These are phyloP conservation scores for Suillus weaverae DNA, from an alignment of 768 basidiomycete species.

Conservation along the genomic window DNA sequence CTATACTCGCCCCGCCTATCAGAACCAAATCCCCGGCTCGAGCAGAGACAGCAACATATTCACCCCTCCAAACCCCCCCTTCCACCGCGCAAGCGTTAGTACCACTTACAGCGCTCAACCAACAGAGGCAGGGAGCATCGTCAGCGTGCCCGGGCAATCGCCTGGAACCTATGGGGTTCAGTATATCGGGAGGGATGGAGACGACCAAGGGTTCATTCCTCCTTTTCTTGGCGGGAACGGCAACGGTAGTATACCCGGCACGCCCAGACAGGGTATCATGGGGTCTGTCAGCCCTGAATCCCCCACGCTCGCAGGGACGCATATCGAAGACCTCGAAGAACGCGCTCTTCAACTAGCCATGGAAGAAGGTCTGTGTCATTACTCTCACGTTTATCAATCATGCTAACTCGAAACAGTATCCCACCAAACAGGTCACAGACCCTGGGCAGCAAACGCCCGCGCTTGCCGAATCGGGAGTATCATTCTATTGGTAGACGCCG, in stretches of 20 bases:
- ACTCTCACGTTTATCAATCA: not conserved
- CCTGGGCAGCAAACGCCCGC: constrained; percentile 77
- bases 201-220: constrained; percentile 44
- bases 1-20: constrained; percentile 19
- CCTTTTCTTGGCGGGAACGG: constrained; percentile 13
- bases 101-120: constrained; percentile 23
- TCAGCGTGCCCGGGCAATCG: constrained; percentile 22
- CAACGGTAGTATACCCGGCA: constrained; percentile 12
- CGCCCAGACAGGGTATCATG: constrained; percentile 22
- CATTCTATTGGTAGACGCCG: constrained; percentile 83
- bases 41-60: not conserved
- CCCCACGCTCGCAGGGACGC: constrained; percentile 15
- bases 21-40: not conserved
- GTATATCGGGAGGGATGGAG: constrained; percentile 64
- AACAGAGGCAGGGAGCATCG: not conserved
- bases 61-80: not conserved
- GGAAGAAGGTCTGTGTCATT: constrained; percentile 43
- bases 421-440: constrained; percentile 57
- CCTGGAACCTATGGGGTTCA: constrained; percentile 58
- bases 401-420: constrained; percentile 36
- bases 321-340: constrained; percentile 46
- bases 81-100: constrained; percentile 18
- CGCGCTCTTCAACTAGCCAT: constrained; percentile 50
- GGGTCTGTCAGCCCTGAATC: not conserved
- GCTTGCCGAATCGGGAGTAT: constrained; percentile 74